Evolutionary conservation across 257 asterid genomes (phyloP), one percentile per base, ranked within the genome.

Genomic region (Ophiorrhiza pumila): DNA sequence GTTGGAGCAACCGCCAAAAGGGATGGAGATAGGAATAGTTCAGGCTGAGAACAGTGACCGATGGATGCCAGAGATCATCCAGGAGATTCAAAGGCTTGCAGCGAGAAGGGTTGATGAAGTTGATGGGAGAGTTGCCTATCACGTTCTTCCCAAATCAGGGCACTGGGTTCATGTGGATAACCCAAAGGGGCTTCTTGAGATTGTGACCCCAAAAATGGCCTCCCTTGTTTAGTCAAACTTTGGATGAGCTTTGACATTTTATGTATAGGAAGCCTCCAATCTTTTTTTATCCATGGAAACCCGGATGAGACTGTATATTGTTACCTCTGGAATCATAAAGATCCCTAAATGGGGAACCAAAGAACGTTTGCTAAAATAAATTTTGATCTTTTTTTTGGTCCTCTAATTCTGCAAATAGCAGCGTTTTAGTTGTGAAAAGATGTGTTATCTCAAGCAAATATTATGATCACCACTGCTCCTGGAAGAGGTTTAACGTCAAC

Each of bases 141-240:
- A 90, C 72, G 81, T 92, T 70, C 93, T 95, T 60, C 96, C 92
- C 34, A 86, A 88, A 49, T 84, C 99, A 0, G 99, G 98, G 18
- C 98, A 90, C 67, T 95, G 98, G 99, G 98, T 95, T 88, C 99
- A 95, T 75, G 94, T 88, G 22, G 99, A 95, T 62, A 95, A 95
- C 71, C 97, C 99, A 4, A 91, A 86, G 69, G 98, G 98, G 25
- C 95, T 95, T 82, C 88, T 95, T 55, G 89, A 90, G 71, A 88
- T 90, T 52, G 69, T 94, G 69, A 86, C 93, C 70, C 95, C 99
- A n/a, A 84, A 84, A 73, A 41, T 94, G 71, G 85, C 92, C 50
- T 82, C 92, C 59, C 42, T 94, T 53, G 87, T 42, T 70, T 87
- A 86, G 87, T 50, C 31, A 29, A 60, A 27, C 0, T 18, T 25